Conservation (phyloP, 306 rosid species). For the Geum urbanum region DNA sequence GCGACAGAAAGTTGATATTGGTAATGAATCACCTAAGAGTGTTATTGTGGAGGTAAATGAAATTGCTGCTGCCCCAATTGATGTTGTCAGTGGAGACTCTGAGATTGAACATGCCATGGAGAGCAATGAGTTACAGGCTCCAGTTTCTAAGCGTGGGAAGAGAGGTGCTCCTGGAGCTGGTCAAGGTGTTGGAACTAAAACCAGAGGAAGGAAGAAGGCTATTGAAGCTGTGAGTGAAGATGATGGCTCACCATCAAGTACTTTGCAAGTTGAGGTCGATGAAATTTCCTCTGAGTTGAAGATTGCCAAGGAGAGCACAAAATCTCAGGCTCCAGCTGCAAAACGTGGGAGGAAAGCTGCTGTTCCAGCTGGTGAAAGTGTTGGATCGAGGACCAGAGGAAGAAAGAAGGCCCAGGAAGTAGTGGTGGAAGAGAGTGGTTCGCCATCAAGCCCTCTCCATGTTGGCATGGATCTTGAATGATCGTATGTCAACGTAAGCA, state of each 20-base stretch:
- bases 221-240: slow-evolving; percentile 6
- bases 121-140: background rate
- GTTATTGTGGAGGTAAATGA: slow-evolving; percentile 5
- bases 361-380: background rate
- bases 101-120: background rate
- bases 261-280: background rate
- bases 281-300: slow-evolving; percentile 3
- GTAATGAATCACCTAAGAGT: slow-evolving; percentile 13
- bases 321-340: background rate
- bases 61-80: background rate
- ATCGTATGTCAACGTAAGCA: background rate
- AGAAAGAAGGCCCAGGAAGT: slow-evolving; percentile 3
- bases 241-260: slow-evolving; percentile 39
- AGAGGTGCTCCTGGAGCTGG: background rate
- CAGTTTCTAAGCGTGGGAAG: background rate
- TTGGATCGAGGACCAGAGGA: slow-evolving; percentile 9
- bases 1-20: slow-evolving; percentile 4
- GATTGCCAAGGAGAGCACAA: background rate
- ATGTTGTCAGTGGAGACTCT: background rate
- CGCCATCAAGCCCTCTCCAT: slow-evolving; percentile 45
- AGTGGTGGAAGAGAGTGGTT: slow-evolving; percentile 24
- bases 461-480: slow-evolving; percentile 25
- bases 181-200: slow-evolving; percentile 3
- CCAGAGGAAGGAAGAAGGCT: slow-evolving; percentile 16
- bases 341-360: background rate